Evolutionary conservation across 2,329 filamentous ascomycete species (phyloP).

Genomic region (Chaetomium globosum): DNA sequence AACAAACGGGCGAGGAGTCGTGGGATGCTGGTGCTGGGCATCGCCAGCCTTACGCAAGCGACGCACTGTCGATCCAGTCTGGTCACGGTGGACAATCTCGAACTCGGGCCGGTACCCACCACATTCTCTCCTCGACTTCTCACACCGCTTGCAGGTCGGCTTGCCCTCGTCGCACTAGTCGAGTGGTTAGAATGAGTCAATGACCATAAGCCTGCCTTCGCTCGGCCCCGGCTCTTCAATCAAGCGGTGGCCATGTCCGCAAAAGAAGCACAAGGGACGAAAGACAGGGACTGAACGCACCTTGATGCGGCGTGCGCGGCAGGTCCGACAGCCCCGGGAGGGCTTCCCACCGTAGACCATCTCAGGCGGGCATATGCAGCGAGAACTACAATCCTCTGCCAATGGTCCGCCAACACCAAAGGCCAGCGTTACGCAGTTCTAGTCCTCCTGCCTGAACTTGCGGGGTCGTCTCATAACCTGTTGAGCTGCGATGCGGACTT

Average conservation of each 20-base stretch:
- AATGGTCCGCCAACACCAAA: background rate
- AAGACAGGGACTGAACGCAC: constrained; percentile 21
- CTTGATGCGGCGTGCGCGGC: constrained; percentile 36
- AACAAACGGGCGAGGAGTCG: background rate
- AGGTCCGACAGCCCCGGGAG: constrained; percentile 35
- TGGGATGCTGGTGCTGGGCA: constrained; percentile 5
- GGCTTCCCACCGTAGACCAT: constrained; percentile 37
- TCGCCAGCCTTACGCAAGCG: constrained; percentile 27
- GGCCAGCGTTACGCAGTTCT: constrained; percentile 1
- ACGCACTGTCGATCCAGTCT: constrained; percentile 34
- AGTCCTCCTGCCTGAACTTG: background rate
- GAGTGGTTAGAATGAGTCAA: constrained; percentile 1
- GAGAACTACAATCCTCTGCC: background rate
- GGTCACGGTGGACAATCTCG: constrained; percentile 35
- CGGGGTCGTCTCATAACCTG: background rate
- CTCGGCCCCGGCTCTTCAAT: background rate
- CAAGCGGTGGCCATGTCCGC: background rate
- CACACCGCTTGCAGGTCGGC: constrained; percentile 66
- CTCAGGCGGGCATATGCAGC: constrained; percentile 5
- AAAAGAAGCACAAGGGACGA: background rate
- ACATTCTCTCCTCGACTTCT: constrained; percentile 38
- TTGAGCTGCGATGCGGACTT: background rate
- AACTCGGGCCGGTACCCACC: constrained; percentile 35
- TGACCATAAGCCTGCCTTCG: too few species aligned
- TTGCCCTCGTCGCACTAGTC: constrained; percentile 67